Percentiles rank a stretch among this genome's conserved stretches.
phyloP scores from a whole-genome alignment of 2,329 filamentous ascomycete genomes.

The Stemphylium lycopersici region DNA sequence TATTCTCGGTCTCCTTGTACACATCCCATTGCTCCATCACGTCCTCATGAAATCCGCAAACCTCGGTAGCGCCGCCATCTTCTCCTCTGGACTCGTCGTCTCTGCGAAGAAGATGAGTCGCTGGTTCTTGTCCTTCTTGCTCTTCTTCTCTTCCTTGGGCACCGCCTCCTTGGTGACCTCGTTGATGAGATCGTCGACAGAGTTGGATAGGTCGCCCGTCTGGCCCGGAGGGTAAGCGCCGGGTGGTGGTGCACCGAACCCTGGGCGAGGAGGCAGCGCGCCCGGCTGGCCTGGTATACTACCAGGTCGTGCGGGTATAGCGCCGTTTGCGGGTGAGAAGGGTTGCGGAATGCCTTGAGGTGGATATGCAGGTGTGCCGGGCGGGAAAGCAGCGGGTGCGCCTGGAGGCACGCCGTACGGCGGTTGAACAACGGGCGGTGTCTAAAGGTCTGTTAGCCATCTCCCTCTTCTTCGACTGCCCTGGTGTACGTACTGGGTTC shows the following conservation, averaged over 20 bases:
- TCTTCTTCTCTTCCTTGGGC: conserved; percentile 56
- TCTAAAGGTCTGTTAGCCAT: conserved; percentile 25
- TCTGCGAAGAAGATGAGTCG: conserved; percentile 83
- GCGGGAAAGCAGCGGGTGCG: conserved; percentile 32
- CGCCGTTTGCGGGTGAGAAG: conserved; percentile 37
- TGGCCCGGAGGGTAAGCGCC: conserved; percentile 21
- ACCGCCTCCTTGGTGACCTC: conserved; percentile 54
- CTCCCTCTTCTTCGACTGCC: background rate
- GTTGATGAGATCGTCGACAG: conserved; percentile 59
- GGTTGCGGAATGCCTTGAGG: conserved; percentile 25
- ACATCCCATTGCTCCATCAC: conserved; percentile 11
- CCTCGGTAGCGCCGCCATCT: conserved; percentile 77
- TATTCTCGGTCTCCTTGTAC: background rate
- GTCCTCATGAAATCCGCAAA: conserved; percentile 61
- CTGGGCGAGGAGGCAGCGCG: conserved; percentile 49
- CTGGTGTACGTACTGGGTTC: conserved; percentile 17
- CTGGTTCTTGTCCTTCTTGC: conserved; percentile 65
- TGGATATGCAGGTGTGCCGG: conserved; percentile 27
- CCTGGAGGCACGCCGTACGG: conserved; percentile 27
- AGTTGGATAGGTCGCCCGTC: conserved; percentile 43
- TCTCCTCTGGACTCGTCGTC: conserved; percentile 84
- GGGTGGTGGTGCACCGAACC: conserved; percentile 31
- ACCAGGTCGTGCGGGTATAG: conserved; percentile 29
- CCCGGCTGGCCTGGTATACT: conserved; percentile 41
- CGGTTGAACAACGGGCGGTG: conserved; percentile 27